A percentile compares a stretch with the other conserved stretches of the same genome.
Conservation (phyloP, 441 rosid genomes). For the Pelargonium australe region DNA sequence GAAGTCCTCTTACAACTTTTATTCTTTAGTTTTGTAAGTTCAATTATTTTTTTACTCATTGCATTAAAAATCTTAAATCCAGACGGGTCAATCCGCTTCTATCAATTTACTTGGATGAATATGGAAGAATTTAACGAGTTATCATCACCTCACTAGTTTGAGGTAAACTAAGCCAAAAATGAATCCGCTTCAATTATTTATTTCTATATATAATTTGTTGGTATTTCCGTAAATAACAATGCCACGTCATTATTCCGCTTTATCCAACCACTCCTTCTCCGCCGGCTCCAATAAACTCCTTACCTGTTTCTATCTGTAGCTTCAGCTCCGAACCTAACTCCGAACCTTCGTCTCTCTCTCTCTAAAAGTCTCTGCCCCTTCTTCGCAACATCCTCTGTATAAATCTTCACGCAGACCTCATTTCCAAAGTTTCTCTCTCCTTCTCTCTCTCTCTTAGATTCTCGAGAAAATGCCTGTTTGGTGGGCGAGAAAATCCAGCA, state of each 20-base stretch:
- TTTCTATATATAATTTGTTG: neutral
- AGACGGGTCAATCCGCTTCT: too few species aligned
- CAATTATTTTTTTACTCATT: too few species aligned
- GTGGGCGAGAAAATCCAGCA: conserved; percentile 21
- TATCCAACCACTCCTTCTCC: neutral
- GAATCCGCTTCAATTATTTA: too few species aligned
- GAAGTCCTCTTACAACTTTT: too few species aligned
- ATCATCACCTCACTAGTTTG: too few species aligned
- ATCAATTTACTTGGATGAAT: too few species aligned
- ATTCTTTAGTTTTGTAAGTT: too few species aligned
- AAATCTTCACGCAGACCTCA: neutral
- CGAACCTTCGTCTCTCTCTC: neutral
- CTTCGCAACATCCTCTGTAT: neutral
- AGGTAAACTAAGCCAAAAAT: too few species aligned
- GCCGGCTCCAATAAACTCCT: neutral
- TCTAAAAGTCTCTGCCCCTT: neutral
- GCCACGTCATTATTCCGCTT: neutral
- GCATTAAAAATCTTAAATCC: too few species aligned
- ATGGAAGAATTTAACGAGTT: too few species aligned
- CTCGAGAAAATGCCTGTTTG: conserved; percentile 20
- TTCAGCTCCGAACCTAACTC: neutral
- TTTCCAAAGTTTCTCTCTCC: neutral
- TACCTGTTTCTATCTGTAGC: neutral
- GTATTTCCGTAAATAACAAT: neutral
- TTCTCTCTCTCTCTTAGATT: neutral